Evolutionary conservation across 2,329 filamentous ascomycete genomes (phyloP).

Genomic region (Penicillium freii): DNA sequence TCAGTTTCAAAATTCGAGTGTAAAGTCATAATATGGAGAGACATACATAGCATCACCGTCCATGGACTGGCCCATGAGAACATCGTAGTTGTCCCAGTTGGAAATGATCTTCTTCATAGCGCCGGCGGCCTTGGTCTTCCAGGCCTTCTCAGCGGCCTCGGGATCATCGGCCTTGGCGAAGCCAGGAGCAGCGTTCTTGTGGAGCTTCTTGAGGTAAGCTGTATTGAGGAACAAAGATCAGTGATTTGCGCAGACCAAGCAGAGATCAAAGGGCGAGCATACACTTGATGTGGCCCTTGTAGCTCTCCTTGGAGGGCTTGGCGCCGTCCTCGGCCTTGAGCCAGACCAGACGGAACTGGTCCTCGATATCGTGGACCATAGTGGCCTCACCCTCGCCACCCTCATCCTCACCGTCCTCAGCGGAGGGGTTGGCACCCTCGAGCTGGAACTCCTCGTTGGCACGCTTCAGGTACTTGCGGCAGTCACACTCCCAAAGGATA

Average conservation of each 20-base stretch:
- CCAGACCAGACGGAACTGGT: conserved; percentile 83
- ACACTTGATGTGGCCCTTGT: conserved; percentile 83
- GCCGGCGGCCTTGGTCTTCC: conserved; percentile 52
- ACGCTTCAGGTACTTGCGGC: conserved; percentile 80
- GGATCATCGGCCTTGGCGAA: conserved; percentile 49
- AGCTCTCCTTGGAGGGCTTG: conserved; percentile 73
- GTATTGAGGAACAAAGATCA: conserved; percentile 33
- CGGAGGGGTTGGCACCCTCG: conserved; percentile 88
- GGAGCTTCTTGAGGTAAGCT: conserved; percentile 89
- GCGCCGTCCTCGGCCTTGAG: conserved; percentile 44
- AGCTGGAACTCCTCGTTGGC: conserved; percentile 61
- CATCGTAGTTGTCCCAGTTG: conserved; percentile 96
- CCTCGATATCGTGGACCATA: conserved; percentile 86
- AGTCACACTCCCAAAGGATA: conserved; percentile 86
- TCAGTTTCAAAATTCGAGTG: background rate
- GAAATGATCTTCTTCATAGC: conserved; percentile 82
- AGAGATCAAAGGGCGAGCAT: conserved; percentile 32
- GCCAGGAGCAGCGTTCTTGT: conserved; percentile 63
- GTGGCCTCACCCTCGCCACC: conserved; percentile 63
- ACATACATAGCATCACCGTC: conserved; percentile 89
- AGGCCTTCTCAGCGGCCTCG: conserved; percentile 69
- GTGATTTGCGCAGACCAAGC: background rate
- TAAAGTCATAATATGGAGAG: conserved; percentile 24
- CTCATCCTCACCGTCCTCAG: conserved; percentile 75
- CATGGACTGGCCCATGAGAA: conserved; percentile 90